Evolutionary conservation across 148 eudicot species (phyloP), one percentile per base, ranked within the genome.

Genomic region (Camellia lanceoleosa): DNA sequence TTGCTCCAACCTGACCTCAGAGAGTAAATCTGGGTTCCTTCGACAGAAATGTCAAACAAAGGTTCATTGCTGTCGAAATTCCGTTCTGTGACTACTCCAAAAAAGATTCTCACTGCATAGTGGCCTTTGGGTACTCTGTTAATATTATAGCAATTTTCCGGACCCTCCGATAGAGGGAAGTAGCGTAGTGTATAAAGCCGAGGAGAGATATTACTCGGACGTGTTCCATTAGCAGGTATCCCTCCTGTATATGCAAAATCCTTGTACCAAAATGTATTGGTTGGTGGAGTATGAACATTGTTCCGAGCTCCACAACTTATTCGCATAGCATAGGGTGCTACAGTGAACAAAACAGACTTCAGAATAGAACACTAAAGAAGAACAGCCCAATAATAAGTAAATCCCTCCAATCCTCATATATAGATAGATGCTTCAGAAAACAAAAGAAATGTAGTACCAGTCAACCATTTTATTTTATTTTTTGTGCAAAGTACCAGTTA

Each of bases 191-290:
- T 97, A 6, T 79, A 19, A 5, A 97, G 89, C 20, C 84, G 82
- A 16, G 99, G 99, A 66, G 95, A 83, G 74, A 97, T 87, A 86
- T 76, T 94, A 83, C 98, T 94, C 15, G 98, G 94, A 19, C 88
- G 91, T 82, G 94, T 91, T 63, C 88, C 99, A 58, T 97, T 92
- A 78, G 84, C 81, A 7, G 93, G 95, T 54, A 91, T 82, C 19
- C 99, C 99, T 60, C 99, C 99, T 3, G 98, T 91, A 79, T 97
- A 97, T 65, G 89, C 94, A 78, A 87, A 90, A 82, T 97, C 99
- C 83, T 92, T 97, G 71, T 86, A 78, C 99, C 99, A 97, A 11
- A 81, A 68, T 59, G 99, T 94, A 78, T 94, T 91, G 52, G 97
- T 89, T 79, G 97, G 98, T 20, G 82, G 55, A 69, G 91, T 86